Evolutionary conservation across 495 filamentous ascomycete genomes (phyloP), one percentile per base, ranked within the genome.

Genomic region (Penicilliopsis zonata): DNA sequence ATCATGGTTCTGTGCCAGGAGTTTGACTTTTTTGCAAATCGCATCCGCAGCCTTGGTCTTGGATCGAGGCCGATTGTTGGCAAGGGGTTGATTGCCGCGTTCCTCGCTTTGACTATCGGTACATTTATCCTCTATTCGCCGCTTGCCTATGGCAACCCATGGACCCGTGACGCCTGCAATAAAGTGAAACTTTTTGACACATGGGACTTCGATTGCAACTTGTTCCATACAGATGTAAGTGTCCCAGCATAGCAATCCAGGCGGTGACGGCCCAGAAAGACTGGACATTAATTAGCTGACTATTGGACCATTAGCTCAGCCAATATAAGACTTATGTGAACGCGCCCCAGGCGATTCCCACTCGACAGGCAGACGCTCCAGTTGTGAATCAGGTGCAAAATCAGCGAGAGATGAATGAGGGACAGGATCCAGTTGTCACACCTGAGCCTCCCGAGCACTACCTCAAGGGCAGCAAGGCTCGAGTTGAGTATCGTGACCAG

Each of bases 151-250:
- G 90, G 90, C 35, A 94, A 93, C 47, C 63, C 78, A 26, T 98
- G 90, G 90, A 98, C 90, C 3, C 79, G 80, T 59, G 58, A 69
- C 33, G 75, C 85, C 44, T 98, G 90, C 67, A 76, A 74, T 23
- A 72, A 70, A 33, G 80, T 93, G 34, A 95, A 95, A 64, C 65
- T 98, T 8, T 76, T 96, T 47, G 63, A 70, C 33, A 74, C 74
- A 9, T 98, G 90, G 90, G 90, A 98, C 50, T 96, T 85, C 66
- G 90, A 96, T 55, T 98, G 90, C 68, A 88, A 87, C 49, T 85
- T 67, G 38, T 98, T 98, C 65, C 65, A 81, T 46, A 78, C 75
- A 43, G 76, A 76, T 54, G 87, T 94, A 79, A 84, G 82, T 77
- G 35, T 41, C 50, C 47, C 50, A 35, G 35, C 40, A 43, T 59